These are phyloP conservation scores for Penstemon newberryi DNA, from an alignment of 257 asterid species.

Conservation along the genomic window DNA sequence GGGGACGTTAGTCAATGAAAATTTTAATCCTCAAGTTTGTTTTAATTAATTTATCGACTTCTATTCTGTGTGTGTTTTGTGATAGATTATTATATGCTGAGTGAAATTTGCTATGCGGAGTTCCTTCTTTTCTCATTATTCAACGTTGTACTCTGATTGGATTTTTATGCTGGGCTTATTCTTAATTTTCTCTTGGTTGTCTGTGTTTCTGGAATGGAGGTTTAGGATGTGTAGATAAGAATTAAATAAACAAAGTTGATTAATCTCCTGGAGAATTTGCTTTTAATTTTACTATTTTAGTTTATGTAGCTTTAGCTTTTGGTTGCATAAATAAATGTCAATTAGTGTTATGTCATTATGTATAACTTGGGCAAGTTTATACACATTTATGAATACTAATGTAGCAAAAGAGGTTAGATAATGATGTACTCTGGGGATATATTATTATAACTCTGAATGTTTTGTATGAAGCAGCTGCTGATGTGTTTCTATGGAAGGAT, in stretches of 20 bases:
- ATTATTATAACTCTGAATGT: slow-evolving; percentile 1
- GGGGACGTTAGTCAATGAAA: background rate
- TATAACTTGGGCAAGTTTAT: background rate
- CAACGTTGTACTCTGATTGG: too few species aligned
- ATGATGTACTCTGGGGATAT: background rate
- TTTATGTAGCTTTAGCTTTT: background rate
- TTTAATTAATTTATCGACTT: background rate
- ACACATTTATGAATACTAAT: background rate
- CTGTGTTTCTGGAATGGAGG: too few species aligned
- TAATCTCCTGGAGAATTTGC: background rate
- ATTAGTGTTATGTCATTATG: too few species aligned
- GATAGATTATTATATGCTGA: background rate
- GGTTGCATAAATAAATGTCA: background rate
- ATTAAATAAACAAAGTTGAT: too few species aligned
- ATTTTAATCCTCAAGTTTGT: background rate
- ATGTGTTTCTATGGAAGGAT: slow-evolving; percentile 84
- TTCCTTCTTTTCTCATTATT: too few species aligned
- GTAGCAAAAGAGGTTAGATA: background rate
- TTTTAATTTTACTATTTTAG: background rate
- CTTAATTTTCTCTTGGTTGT: too few species aligned
- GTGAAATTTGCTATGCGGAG: too few species aligned
- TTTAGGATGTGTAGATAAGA: too few species aligned
- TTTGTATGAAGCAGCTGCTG: slow-evolving; percentile 61
- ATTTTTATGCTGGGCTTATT: too few species aligned
- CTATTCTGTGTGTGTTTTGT: background rate